A percentile compares a stretch with the other conserved stretches of the same genome.
Conservation (phyloP, 805 yeast genomes). For the Wickerhamiella nectarea region DNA sequence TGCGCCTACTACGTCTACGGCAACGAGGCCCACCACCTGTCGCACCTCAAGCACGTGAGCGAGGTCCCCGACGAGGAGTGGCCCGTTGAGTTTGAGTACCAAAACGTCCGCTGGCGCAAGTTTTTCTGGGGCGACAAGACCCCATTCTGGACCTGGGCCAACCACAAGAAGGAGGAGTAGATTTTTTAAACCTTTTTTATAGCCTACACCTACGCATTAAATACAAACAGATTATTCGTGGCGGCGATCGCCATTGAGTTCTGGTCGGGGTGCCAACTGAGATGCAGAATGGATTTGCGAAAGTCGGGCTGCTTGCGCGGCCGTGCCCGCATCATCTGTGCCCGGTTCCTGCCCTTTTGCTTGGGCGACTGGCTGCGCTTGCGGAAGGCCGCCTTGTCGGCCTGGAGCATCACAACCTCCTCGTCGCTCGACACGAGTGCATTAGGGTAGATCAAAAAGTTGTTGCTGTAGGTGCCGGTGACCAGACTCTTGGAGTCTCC, state of each 20-base stretch:
- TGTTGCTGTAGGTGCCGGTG: constrained; percentile 96
- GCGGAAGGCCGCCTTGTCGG: constrained; percentile 95
- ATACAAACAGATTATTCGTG: constrained; percentile 59
- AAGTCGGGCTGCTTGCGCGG: constrained; percentile 73
- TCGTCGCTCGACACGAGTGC: constrained; percentile 34
- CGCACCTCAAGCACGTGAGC: constrained; percentile 45
- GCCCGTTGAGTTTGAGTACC: constrained; percentile 84
- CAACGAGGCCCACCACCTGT: constrained; percentile 77
- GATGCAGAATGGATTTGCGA: constrained; percentile 83
- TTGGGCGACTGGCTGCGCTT: constrained; percentile 38
- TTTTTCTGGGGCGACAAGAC: constrained; percentile 99
- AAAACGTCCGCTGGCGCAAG: constrained; percentile 73
- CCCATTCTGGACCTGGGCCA: constrained; percentile 88
- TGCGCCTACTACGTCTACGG: constrained; percentile 70
- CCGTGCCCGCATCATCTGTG: constrained; percentile 38
- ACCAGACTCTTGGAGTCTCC: constrained; percentile 86
- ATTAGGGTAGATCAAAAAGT: constrained; percentile 92
- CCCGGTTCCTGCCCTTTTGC: constrained; percentile 19
- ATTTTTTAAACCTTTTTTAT: not conserved
- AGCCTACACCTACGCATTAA: constrained; percentile 21
- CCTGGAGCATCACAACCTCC: constrained; percentile 74
- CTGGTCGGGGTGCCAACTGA: constrained; percentile 97
- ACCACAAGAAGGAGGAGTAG: constrained; percentile 36
- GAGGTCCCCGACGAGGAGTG: constrained; percentile 75
- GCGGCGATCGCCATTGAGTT: constrained; percentile 97